phyloP scores from a whole-genome alignment of 1,139 yeast species.

The Wickerhamomyces sp. region DNA sequence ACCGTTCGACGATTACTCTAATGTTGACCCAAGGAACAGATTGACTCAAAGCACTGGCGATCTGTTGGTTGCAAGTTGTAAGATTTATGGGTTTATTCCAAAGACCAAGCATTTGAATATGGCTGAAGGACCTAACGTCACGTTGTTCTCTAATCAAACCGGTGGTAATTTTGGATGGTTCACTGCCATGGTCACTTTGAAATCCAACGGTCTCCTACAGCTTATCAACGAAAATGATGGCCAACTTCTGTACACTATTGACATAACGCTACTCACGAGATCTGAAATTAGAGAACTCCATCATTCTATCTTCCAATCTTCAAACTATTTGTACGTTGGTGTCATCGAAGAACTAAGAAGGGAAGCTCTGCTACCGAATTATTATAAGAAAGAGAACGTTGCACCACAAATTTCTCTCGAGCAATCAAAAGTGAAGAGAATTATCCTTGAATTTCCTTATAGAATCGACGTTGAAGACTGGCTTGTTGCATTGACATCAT shows the following conservation, averaged over 20 bases:
- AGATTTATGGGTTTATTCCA: conserved; percentile 58
- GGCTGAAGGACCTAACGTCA: conserved; percentile 41
- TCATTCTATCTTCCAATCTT: conserved; percentile 58
- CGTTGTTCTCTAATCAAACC: conserved; percentile 33
- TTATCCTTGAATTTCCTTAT: conserved; percentile 60
- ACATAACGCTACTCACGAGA: conserved; percentile 49
- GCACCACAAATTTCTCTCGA: conserved; percentile 7
- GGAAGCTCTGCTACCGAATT: conserved; percentile 8
- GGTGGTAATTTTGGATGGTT: conserved; percentile 75
- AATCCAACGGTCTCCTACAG: conserved; percentile 61
- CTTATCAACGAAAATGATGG: conserved; percentile 65
- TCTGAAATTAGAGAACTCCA: conserved; percentile 68
- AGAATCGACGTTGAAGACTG: conserved; percentile 79
- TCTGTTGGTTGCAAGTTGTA: conserved; percentile 58
- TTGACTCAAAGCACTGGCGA: conserved; percentile 22
- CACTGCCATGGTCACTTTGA: conserved; percentile 66
- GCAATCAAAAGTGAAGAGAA: conserved; percentile 23
- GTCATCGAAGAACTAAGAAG: conserved; percentile 46
- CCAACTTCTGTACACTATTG: conserved; percentile 54
- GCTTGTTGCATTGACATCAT: conserved; percentile 68
- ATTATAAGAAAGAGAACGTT: conserved; percentile 13
- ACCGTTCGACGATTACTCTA: conserved; percentile 3
- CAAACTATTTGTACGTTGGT: conserved; percentile 56
- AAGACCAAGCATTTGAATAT: conserved; percentile 37
- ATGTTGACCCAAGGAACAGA: not conserved